Evolutionary conservation across 441 rosid species (phyloP).

Genomic region (Pelargonium myrrhifolium): DNA sequence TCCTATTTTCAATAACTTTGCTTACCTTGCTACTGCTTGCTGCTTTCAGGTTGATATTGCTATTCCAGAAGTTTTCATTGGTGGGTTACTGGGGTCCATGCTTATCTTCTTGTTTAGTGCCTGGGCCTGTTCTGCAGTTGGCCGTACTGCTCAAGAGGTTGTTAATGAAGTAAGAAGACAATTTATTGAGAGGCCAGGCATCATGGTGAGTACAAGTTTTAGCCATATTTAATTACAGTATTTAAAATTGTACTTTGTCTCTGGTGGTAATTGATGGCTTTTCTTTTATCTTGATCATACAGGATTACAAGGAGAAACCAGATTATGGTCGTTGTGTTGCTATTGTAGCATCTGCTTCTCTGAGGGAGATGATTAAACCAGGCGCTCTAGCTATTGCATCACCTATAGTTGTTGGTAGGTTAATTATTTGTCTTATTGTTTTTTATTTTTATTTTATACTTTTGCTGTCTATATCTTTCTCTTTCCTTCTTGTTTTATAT

Average conservation of each 20-base stretch:
- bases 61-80: constrained; percentile 87
- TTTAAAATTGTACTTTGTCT: constrained; percentile 6
- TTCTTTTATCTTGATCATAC: constrained; percentile 16
- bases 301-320: constrained; percentile 97
- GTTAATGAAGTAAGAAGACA: constrained; percentile 98
- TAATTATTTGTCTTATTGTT: constrained; percentile 9
- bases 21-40: constrained; percentile 6
- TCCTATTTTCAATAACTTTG: background rate
- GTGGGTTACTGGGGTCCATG: constrained; percentile 95
- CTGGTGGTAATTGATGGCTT: constrained; percentile 3
- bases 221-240: background rate
- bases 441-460: background rate
- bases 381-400: constrained; percentile 90
- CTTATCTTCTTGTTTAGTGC: constrained; percentile 93
- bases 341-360: constrained; percentile 90
- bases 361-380: constrained; percentile 96
- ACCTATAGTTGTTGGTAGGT: constrained; percentile 74
- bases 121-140: constrained; percentile 98
- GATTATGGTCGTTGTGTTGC: constrained; percentile 98
- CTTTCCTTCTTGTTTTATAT: constrained; percentile 5
- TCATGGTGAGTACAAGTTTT: constrained; percentile 59
- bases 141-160: constrained; percentile 98
- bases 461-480: background rate
- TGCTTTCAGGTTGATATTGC: constrained; percentile 91
- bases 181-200: constrained; percentile 96